Evolutionary conservation across 2,329 filamentous ascomycete species (phyloP).

Genomic region (Curvularia eragrostidis): DNA sequence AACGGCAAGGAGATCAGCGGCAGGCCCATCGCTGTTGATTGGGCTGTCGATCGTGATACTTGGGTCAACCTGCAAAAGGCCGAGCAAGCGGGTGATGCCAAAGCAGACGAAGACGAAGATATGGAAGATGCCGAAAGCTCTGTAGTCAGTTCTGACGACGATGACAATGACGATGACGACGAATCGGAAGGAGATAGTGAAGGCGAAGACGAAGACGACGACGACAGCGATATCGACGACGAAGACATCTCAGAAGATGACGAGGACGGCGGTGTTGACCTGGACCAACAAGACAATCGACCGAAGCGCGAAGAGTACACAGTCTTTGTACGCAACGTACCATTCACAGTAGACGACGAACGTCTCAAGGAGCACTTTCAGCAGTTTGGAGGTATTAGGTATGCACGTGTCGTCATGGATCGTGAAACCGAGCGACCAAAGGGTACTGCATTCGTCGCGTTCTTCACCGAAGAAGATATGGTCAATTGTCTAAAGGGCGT

Average conservation of each 20-base stretch:
- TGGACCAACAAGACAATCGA: constrained; percentile 36
- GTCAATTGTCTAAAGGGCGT: constrained; percentile 77
- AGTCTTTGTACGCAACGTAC: constrained; percentile 91
- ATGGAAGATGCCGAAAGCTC: constrained; percentile 47
- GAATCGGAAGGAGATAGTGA: constrained; percentile 34
- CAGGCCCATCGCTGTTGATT: constrained; percentile 89
- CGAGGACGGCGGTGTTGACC: constrained; percentile 49
- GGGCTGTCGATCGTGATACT: constrained; percentile 89
- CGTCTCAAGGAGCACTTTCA: constrained; percentile 83
- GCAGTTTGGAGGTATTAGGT: constrained; percentile 87
- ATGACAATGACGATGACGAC: constrained; percentile 49
- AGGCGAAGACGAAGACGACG: constrained; percentile 43
- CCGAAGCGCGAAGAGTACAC: constrained; percentile 72
- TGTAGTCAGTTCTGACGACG: constrained; percentile 49
- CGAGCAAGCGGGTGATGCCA: constrained; percentile 46
- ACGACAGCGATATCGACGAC: constrained; percentile 52
- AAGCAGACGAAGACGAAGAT: constrained; percentile 51
- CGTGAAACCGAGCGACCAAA: constrained; percentile 82
- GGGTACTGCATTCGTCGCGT: constrained; percentile 95
- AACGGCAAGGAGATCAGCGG: constrained; percentile 93
- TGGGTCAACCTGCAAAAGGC: constrained; percentile 71
- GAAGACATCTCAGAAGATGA: constrained; percentile 46
- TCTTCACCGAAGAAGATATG: constrained; percentile 78
- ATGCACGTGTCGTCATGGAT: constrained; percentile 91
- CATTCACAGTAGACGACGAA: constrained; percentile 85